Percentiles rank a stretch among this genome's conserved stretches.
phyloP scores from a whole-genome alignment of 2,329 filamentous ascomycete species.

The Samsoniella hepiali region DNA sequence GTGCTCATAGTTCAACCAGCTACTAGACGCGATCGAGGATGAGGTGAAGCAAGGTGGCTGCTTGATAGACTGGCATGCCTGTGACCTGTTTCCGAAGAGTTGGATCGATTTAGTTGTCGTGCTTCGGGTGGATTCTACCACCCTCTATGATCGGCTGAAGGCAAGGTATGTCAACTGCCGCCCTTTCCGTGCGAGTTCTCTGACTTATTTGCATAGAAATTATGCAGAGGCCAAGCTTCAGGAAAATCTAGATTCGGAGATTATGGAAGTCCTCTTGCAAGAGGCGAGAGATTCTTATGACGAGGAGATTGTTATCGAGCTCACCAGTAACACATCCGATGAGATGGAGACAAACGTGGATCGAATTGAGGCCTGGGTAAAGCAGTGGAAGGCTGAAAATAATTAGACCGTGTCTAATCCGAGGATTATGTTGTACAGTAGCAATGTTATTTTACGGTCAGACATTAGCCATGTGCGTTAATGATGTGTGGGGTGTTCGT shows the following conservation, averaged over 20 bases:
- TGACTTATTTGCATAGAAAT: slow-evolving; percentile 48
- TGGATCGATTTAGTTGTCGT: slow-evolving; percentile 97
- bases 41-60: slow-evolving; percentile 75
- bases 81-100: slow-evolving; percentile 86
- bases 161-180: slow-evolving; percentile 52
- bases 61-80: slow-evolving; percentile 97
- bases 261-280: slow-evolving; percentile 90
- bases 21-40: slow-evolving; percentile 86
- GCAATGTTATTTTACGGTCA: too few relatives aligned
- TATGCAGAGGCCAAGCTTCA: slow-evolving; percentile 86
- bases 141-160: slow-evolving; percentile 80
- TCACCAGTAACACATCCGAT: slow-evolving; percentile 75
- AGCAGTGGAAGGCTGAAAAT: slow-evolving; percentile 73
- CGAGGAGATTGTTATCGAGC: slow-evolving; percentile 81
- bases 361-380: slow-evolving; percentile 76
- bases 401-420: neutral
- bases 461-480: too few relatives aligned
- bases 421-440: too few relatives aligned
- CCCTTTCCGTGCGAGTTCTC: neutral
- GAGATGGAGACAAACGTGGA: slow-evolving; percentile 89
- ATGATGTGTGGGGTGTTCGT: too few relatives aligned
- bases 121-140: slow-evolving; percentile 72
- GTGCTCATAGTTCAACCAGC: slow-evolving; percentile 39
- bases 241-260: slow-evolving; percentile 95
- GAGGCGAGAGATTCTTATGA: slow-evolving; percentile 87